phyloP scores from a whole-genome alignment of 805 yeast species.

The Komagataella pseudopastoris region DNA sequence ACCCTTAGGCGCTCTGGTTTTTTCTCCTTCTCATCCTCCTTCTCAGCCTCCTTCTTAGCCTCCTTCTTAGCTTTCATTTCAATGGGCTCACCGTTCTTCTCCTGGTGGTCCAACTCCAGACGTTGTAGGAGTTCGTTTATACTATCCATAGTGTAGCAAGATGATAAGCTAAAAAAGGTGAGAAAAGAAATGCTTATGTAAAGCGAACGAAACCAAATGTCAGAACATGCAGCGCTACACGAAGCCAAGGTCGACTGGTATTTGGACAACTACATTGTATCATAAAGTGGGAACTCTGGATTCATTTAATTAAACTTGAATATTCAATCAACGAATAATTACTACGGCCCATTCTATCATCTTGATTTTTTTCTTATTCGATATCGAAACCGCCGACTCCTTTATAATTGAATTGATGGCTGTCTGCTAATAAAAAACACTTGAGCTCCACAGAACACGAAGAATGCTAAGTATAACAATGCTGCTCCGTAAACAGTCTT shows the following conservation, averaged over 20 bases:
- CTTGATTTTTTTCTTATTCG: not conserved
- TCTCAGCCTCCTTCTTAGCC: not conserved
- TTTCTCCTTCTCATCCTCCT: not conserved
- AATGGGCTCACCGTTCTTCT: not conserved
- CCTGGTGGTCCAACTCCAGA: not conserved
- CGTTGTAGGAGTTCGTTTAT: not conserved
- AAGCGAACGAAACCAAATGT: not conserved
- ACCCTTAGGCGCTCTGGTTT: not conserved
- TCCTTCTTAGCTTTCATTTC: not conserved
- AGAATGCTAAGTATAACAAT: slow-evolving; percentile 63
- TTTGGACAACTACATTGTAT: not conserved
- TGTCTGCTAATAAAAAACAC: slow-evolving; percentile 50
- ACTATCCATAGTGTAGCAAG: not conserved
- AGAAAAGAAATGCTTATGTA: not conserved
- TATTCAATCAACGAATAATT: not conserved
- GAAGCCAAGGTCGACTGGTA: no score
- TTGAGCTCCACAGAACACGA: slow-evolving; percentile 86
- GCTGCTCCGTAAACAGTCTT: slow-evolving; percentile 86
- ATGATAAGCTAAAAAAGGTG: not conserved
- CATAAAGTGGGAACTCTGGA: not conserved
- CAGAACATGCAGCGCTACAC: not conserved
- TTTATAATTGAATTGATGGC: slow-evolving; percentile 42
- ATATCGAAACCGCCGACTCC: not conserved
- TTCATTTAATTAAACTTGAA: no score
- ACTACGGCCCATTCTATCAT: not conserved